Evolutionary conservation across 495 filamentous ascomycete genomes (phyloP), one percentile per base, ranked within the genome.

Genomic region (Baudoinia panamericana): DNA sequence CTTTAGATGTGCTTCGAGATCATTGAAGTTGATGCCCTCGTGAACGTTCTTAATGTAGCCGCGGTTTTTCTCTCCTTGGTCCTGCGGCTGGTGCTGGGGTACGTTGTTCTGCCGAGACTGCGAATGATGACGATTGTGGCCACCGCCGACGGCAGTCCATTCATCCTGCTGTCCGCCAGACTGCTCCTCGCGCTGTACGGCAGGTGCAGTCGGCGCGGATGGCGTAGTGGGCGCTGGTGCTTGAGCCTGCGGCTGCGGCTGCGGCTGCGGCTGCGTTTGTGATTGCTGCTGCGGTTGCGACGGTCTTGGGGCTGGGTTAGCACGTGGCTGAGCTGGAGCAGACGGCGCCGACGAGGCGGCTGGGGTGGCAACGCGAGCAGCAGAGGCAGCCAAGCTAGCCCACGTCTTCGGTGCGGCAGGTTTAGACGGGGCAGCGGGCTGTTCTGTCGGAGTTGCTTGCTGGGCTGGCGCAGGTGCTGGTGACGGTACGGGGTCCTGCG

Each of bases 1-100:
- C 33, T 65, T 61, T 27, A 97, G 58, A 25, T 70, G 69, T 17
- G 68, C 65, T 56, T 65, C 73, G 30, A 97, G 66, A 25, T 78
- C 70, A 26, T 73, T 72, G 3, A 71, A 64, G 45, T 79, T 67
- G 15, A 97, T 75, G 63, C 82, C 82, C 1, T 90, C 83, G 26
- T 78, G 84, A 22, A 96, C 87, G 50, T 86, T 92, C 70, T 90
- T 93, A 56, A 96, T 80, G 56, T 94, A 96, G 12, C 75, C 92
- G 44, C 80, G 66, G 38, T 77, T 72, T 17, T 57, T 52, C 0
- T 41, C 25, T 4, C 48, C 46, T 29, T 24, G 34, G n/a, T n/a
- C n/a, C 22, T 21, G 58, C 48, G 27, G 69, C 59, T 11, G 60
- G 51, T 30, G 59, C 4, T 11, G 61, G 51, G 30, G 59, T 5